These are phyloP conservation scores for Phytophthora podocarpi DNA, from an alignment of 352 stramenopile genomes.

Conservation along the genomic window DNA sequence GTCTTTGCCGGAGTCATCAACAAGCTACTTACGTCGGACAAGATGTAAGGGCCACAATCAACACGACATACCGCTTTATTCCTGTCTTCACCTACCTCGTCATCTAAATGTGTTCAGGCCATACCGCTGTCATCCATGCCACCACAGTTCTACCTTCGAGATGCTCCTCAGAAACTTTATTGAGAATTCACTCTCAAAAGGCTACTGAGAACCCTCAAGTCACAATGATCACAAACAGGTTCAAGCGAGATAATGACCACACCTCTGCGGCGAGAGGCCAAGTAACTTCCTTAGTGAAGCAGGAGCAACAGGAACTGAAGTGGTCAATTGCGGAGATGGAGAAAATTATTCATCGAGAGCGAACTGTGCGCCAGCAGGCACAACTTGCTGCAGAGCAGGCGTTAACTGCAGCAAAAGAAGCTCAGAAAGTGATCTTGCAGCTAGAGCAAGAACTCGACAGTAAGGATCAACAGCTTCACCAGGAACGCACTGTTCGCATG, in stretches of 20 bases:
- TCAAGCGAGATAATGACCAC: constrained; percentile 4
- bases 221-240: neutral
- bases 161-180: too few relatives aligned
- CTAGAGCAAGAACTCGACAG: constrained; percentile 10
- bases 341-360: constrained; percentile 5
- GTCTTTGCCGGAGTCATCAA: too few relatives aligned
- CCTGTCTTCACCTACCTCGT: too few relatives aligned
- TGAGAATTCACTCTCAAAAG: neutral
- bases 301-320: neutral
- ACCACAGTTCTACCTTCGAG: too few relatives aligned
- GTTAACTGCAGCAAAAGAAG: constrained; percentile 14
- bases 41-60: too few relatives aligned
- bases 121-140: too few relatives aligned
- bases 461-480: constrained; percentile 6
- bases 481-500: constrained; percentile 7
- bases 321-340: constrained; percentile 7
- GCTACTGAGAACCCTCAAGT: neutral
- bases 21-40: too few relatives aligned
- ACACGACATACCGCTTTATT: too few relatives aligned
- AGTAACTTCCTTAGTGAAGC: neutral
- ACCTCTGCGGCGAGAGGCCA: neutral
- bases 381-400: constrained; percentile 15
- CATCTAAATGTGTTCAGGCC: too few relatives aligned
- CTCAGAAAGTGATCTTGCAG: constrained; percentile 12
- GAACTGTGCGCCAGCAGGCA: constrained; percentile 11